phyloP scores from a whole-genome alignment of 2,329 filamentous ascomycete species.

The Fusarium beomiforme region DNA sequence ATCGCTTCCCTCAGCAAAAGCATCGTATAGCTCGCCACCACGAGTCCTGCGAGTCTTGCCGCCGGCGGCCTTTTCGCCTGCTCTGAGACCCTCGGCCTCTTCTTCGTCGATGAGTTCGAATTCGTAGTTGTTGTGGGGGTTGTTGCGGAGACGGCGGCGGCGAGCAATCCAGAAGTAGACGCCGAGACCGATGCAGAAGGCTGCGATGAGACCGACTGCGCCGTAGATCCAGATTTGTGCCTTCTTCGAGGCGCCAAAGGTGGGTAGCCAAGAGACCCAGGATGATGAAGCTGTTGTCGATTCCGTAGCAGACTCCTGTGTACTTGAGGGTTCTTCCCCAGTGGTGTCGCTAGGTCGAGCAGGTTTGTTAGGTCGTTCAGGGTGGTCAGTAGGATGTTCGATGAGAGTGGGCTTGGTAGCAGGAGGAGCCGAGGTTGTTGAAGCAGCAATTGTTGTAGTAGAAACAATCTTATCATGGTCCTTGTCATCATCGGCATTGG shows the following conservation, averaged over 20 bases:
- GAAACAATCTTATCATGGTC: conserved; percentile 76
- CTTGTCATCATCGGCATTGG: conserved; percentile 82
- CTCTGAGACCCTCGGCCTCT: conserved; percentile 68
- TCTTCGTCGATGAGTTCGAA: conserved; percentile 92
- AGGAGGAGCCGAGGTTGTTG: conserved; percentile 66
- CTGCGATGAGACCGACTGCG: conserved; percentile 81
- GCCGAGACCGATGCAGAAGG: conserved; percentile 85
- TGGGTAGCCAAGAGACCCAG: conserved; percentile 87
- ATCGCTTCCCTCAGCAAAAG: conserved; percentile 86
- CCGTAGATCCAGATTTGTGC: conserved; percentile 96
- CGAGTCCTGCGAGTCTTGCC: conserved; percentile 63
- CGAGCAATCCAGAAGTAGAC: conserved; percentile 84
- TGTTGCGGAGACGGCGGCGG: conserved; percentile 78
- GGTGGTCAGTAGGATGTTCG: conserved; percentile 68
- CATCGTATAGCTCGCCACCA: conserved; percentile 94
- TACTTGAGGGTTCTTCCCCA: conserved; percentile 45
- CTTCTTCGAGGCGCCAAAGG: conserved; percentile 85
- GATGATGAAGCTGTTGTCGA: conserved; percentile 68
- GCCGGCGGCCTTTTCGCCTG: conserved; percentile 58
- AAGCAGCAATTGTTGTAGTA: conserved; percentile 63
- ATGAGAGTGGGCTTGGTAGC: conserved; percentile 56
- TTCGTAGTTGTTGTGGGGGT: conserved; percentile 84
- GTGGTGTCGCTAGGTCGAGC: conserved; percentile 50
- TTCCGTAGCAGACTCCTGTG: conserved; percentile 48
- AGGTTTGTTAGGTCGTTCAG: conserved; percentile 68